Evolutionary conservation across 2,329 filamentous ascomycete species (phyloP), one percentile per base, ranked within the genome.

Genomic region (Aspergillus sp.): DNA sequence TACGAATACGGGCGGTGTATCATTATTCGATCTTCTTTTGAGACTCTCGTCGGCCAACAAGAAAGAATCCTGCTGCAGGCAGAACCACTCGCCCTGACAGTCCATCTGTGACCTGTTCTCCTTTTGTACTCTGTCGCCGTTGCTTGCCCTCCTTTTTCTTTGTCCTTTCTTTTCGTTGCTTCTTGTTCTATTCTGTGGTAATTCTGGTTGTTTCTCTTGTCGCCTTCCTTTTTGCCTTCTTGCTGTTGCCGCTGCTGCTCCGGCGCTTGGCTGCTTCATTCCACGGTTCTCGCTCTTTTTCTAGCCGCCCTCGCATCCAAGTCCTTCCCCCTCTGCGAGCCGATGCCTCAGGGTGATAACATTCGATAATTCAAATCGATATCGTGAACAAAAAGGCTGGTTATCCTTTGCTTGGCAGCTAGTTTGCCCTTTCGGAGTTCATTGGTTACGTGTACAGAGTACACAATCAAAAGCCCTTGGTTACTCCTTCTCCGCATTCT

Each of bases 231-330:
- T 20, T 32, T 9, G 45, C 39, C 43, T 43, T 19, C 32, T 49
- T 35, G 35, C 38, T 30, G 47, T 20, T 43, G 20, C 41, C 12
- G n/a, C 23, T 43, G 38, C 41, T 27, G 23, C 41, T 43, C 22
- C 20, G 25, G 25, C 25, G 25, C 25, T 30, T 30, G 10, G 25
- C 25, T 30, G 25, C 25, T 30, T 30, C 41, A 15, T 7, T 25
- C 22, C 13, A 12, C 13, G 22, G 41, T 19, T 27, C 41, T 43
- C 22, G 22, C 22, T 43, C 41, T 43, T 27, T 43, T 39, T 15
- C 17, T 51, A 52, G 51, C 49, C 53, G 55, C 55, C 49, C 47
- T 53, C 49, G 41, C 54, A 54, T 53, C 50, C 39, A 44, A 27
- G 27, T 49, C 20, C 42, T 32, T 37, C 23, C 39, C 41, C 44